phyloP scores from a whole-genome alignment of 129 eudicot species.

The Cynara cardunculus region DNA sequence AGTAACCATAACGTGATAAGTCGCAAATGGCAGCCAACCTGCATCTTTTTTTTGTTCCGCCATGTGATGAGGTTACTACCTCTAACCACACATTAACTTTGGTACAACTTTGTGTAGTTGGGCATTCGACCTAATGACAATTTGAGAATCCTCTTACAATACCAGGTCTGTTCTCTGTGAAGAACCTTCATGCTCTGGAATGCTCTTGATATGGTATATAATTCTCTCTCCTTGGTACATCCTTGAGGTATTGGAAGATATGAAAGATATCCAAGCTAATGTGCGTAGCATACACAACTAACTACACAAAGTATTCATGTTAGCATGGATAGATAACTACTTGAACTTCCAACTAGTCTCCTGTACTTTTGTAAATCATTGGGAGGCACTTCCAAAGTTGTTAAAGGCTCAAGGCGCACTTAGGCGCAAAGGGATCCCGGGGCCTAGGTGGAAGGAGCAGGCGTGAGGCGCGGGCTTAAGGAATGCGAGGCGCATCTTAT shows the following conservation, averaged over 20 bases:
- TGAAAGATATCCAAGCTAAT: not conserved
- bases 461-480: too few species aligned
- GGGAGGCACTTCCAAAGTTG: not conserved
- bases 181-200: not conserved
- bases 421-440: too few species aligned
- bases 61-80: not conserved
- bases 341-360: not conserved
- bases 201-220: not conserved
- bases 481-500: too few species aligned
- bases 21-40: not conserved
- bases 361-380: not conserved
- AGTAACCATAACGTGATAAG: not conserved
- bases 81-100: not conserved
- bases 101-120: not conserved
- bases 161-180: not conserved
- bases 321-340: not conserved
- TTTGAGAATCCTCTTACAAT: not conserved
- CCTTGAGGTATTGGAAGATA: not conserved
- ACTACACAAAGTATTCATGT: not conserved
- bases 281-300: not conserved
- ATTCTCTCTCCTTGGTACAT: not conserved
- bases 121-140: not conserved
- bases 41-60: not conserved
- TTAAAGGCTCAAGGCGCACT: too few species aligned
- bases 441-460: too few species aligned